phyloP scores from a whole-genome alignment of 768 basidiomycete species.

The Leccinellum luteum region DNA sequence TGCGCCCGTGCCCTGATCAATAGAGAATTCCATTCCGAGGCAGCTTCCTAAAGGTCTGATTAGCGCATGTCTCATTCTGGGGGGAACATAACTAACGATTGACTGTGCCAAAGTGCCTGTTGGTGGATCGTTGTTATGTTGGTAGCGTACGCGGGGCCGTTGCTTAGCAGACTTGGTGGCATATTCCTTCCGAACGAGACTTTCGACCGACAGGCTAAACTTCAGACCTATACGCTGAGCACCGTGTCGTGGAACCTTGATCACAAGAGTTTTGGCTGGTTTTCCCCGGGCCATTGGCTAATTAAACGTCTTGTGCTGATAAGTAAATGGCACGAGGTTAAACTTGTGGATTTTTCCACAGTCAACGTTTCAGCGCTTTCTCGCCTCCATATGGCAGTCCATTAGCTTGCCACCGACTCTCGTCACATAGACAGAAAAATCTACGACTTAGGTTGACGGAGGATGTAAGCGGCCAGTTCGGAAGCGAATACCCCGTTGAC shows the following conservation, averaged over 20 bases:
- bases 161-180: conserved; percentile 48
- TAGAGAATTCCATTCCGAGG: conserved; percentile 84
- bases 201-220: conserved; percentile 56
- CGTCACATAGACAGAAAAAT: neutral
- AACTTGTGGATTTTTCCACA: neutral
- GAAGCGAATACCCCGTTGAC: conserved; percentile 8
- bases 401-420: neutral
- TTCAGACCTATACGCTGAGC: conserved; percentile 69
- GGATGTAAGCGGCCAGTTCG: neutral
- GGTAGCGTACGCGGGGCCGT: conserved; percentile 37
- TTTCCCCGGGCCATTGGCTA: conserved; percentile 37
- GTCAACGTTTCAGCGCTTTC: neutral
- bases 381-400: conserved; percentile 14
- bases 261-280: conserved; percentile 52
- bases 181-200: conserved; percentile 47
- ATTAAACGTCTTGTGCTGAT: neutral
- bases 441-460: neutral
- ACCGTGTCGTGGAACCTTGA: conserved; percentile 73
- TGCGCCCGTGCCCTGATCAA: conserved; percentile 76
- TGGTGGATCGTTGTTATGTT: conserved; percentile 56
- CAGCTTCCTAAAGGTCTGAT: conserved; percentile 53
- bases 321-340: neutral
- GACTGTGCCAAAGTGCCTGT: conserved; percentile 50
- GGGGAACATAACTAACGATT: conserved; percentile 48
- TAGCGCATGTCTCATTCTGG: neutral